A percentile compares a stretch with the other conserved stretches of the same genome.
phyloP scores from a whole-genome alignment of 202 grass and related monocot genomes.

The Schoenoplectus tabernaemontani region DNA sequence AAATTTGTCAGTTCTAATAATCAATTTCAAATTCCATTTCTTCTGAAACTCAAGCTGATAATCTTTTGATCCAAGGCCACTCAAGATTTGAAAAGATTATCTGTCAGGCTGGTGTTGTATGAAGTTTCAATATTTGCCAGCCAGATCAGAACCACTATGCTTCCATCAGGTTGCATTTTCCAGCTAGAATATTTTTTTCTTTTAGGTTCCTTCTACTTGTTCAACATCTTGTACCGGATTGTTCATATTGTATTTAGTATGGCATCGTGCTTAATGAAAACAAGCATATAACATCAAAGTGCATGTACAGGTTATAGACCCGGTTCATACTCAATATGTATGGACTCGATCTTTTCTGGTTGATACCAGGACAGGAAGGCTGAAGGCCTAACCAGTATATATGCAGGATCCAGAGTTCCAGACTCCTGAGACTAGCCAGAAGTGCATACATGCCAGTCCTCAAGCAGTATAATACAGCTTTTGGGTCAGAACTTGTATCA shows the following conservation, averaged over 20 bases:
- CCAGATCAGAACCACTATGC: background rate
- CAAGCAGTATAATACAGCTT: no score
- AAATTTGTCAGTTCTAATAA: background rate
- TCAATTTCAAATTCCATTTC: background rate
- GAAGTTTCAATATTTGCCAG: background rate
- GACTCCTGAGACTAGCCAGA: no score
- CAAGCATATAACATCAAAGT: no score
- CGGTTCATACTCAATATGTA: no score
- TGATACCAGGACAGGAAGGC: no score
- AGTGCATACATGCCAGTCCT: no score
- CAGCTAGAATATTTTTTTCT: background rate
- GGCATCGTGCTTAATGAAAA: background rate
- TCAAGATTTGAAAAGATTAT: background rate
- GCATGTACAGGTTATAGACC: no score
- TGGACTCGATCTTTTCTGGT: no score
- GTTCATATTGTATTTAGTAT: background rate
- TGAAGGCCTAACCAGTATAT: no score
- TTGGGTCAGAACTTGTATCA: no score
- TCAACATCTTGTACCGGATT: background rate
- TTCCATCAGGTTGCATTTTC: background rate
- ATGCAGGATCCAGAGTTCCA: no score
- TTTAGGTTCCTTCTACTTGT: background rate
- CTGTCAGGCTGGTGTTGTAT: background rate
- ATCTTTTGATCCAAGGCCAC: background rate
- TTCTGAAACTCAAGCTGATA: background rate